Evolutionary conservation across 1,284 basidiomycete genomes (phyloP).

Genomic region (Ceratobasidium sp.): DNA sequence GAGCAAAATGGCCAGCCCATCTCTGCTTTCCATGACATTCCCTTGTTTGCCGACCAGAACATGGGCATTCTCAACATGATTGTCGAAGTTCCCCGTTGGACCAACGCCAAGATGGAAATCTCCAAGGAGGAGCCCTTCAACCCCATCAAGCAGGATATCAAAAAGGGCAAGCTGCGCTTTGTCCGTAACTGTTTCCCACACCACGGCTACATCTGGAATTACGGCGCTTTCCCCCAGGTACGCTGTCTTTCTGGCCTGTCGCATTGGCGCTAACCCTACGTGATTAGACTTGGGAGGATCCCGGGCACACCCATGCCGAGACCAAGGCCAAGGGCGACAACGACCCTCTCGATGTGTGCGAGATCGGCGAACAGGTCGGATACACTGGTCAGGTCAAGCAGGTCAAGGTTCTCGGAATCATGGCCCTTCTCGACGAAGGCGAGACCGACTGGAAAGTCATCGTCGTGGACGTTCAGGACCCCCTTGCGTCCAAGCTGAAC

Average conservation of each 20-base stretch:
- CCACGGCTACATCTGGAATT: slow-evolving; percentile 99
- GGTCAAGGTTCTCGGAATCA: slow-evolving; percentile 99
- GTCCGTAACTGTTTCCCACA: slow-evolving; percentile 99
- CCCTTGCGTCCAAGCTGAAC: slow-evolving; percentile 94
- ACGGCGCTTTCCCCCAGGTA: slow-evolving; percentile 95
- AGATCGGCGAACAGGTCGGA: slow-evolving; percentile 99
- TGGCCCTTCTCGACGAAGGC: slow-evolving; percentile 97
- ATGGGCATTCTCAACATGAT: slow-evolving; percentile 97
- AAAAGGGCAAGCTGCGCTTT: slow-evolving; percentile 94
- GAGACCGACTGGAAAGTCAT: slow-evolving; percentile 99
- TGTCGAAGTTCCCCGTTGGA: slow-evolving; percentile 99
- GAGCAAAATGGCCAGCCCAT: slow-evolving; percentile 87
- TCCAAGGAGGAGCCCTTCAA: slow-evolving; percentile 98
- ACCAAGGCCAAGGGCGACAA: slow-evolving; percentile 99
- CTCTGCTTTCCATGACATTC: slow-evolving; percentile 95
- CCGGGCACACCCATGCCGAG: slow-evolving; percentile 85
- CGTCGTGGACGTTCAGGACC: slow-evolving; percentile 96
- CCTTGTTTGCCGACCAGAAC: slow-evolving; percentile 92
- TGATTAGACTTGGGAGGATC: slow-evolving; percentile 98
- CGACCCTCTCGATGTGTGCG: slow-evolving; percentile 99
- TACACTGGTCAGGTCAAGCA: slow-evolving; percentile 99
- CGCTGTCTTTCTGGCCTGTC: slow-evolving; percentile 43
- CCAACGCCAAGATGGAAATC: slow-evolving; percentile 99
- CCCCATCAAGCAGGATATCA: slow-evolving; percentile 98
- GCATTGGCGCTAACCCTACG: slow-evolving; percentile 17